Evolutionary conservation across 176 grass and related monocot genomes (phyloP).

Genomic region (Rhynchospora tenuis): DNA sequence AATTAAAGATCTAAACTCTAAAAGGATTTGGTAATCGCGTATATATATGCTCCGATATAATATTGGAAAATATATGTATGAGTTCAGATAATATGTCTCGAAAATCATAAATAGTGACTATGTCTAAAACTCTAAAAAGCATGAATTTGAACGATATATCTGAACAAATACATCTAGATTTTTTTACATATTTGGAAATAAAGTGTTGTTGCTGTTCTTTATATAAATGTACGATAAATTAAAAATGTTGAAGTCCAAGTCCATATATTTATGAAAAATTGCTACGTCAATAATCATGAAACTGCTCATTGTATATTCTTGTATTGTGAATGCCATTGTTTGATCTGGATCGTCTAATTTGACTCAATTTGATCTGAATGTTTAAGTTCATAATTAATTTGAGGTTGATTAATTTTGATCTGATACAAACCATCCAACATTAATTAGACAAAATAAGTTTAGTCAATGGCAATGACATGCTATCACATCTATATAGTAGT

Average conservation of each 20-base stretch:
- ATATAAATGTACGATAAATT: too few relatives aligned
- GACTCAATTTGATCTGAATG: not conserved
- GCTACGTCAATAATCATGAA: not conserved
- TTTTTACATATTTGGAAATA: not conserved
- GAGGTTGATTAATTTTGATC: not conserved
- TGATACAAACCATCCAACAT: not conserved
- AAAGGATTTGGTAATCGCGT: too few relatives aligned
- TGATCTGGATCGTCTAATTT: not conserved
- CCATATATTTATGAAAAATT: not conserved
- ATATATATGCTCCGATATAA: too few relatives aligned
- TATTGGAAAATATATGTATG: too few relatives aligned
- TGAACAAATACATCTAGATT: not conserved
- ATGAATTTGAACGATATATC: not conserved
- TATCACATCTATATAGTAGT: not conserved
- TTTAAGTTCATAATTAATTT: not conserved
- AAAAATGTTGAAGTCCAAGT: too few relatives aligned
- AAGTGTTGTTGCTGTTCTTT: too few relatives aligned
- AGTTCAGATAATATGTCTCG: too few relatives aligned
- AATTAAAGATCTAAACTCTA: too few relatives aligned
- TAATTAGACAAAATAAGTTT: not conserved
- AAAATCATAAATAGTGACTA: too few relatives aligned
- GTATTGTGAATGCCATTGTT: not conserved
- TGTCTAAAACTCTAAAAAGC: too few relatives aligned
- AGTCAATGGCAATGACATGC: not conserved
- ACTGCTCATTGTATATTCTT: not conserved